phyloP scores from a whole-genome alignment of 805 yeast genomes.

The Zygoascus flipseniorum region DNA sequence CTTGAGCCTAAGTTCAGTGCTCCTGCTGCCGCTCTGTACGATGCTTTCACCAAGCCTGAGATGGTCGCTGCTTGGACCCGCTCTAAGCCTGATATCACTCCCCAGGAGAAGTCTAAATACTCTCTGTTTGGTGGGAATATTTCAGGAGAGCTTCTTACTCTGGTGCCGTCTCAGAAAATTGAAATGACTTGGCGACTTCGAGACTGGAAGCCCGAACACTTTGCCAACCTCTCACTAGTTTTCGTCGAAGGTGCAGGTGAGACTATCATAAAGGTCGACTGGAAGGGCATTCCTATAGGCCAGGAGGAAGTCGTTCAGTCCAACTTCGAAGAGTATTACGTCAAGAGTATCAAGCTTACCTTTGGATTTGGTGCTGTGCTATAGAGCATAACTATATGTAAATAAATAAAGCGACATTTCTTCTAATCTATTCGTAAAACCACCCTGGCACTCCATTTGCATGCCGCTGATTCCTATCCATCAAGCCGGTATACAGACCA shows the following conservation, averaged over 20 bases:
- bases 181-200: constrained; percentile 78
- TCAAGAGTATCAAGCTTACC: constrained; percentile 79
- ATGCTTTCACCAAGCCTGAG: constrained; percentile 65
- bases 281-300: constrained; percentile 90
- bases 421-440: constrained; percentile 30
- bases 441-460: constrained; percentile 89
- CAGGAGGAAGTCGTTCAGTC: constrained; percentile 80
- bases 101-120: constrained; percentile 47
- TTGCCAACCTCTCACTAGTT: constrained; percentile 55
- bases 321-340: constrained; percentile 84
- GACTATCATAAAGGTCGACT: constrained; percentile 67
- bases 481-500: constrained; percentile 37
- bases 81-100: constrained; percentile 50
- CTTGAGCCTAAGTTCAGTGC: constrained; percentile 78
- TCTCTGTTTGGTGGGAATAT: constrained; percentile 83
- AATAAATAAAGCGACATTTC: neutral
- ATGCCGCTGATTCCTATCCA: constrained; percentile 35
- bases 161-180: constrained; percentile 51
- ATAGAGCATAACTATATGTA: constrained; percentile 25
- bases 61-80: constrained; percentile 90
- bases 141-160: constrained; percentile 54
- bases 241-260: constrained; percentile 77
- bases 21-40: constrained; percentile 75
- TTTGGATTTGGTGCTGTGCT: constrained; percentile 95
- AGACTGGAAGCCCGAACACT: constrained; percentile 84